A percentile compares a stretch with the other conserved stretches of the same genome.
Evolutionary conservation across 352 stramenopile genomes (phyloP).

Genomic region (Phytophthora chlamydospora): DNA sequence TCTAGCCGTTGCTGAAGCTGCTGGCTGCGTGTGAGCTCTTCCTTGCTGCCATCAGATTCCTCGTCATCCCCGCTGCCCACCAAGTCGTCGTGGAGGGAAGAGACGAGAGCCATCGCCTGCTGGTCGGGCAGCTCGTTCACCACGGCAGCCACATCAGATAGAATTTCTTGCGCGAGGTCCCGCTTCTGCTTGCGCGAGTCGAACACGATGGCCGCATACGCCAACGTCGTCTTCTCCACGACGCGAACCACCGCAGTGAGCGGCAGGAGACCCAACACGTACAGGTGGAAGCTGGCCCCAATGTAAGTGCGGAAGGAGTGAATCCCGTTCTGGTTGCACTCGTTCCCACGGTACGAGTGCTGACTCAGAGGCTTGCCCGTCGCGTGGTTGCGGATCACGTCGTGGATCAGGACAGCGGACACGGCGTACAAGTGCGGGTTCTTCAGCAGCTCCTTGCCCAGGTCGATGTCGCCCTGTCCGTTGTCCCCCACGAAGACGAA

Average conservation of each 20-base stretch:
- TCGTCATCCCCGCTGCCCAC: slow-evolving; percentile 34
- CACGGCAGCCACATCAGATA: slow-evolving; percentile 61
- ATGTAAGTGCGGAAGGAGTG: slow-evolving; percentile 84
- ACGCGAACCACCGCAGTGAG: slow-evolving; percentile 64
- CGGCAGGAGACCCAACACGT: slow-evolving; percentile 53
- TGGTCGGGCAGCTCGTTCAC: slow-evolving; percentile 59
- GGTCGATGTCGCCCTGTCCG: slow-evolving; percentile 80
- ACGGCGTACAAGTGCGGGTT: slow-evolving; percentile 60
- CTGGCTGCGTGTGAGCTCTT: slow-evolving; percentile 23
- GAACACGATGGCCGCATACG: slow-evolving; percentile 70
- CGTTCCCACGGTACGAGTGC: slow-evolving; percentile 63
- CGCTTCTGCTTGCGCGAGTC: slow-evolving; percentile 61
- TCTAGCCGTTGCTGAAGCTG: slow-evolving; percentile 40
- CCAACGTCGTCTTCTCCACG: slow-evolving; percentile 58
- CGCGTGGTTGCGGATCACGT: slow-evolving; percentile 79
- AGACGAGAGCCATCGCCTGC: slow-evolving; percentile 54
- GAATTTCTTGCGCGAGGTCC: slow-evolving; percentile 65
- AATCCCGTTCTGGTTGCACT: slow-evolving; percentile 72
- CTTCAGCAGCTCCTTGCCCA: slow-evolving; percentile 72
- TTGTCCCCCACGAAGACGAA: slow-evolving; percentile 88
- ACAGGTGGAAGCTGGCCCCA: slow-evolving; percentile 66
- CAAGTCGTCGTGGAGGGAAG: slow-evolving; percentile 59
- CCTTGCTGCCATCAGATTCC: slow-evolving; percentile 18
- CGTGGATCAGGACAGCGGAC: slow-evolving; percentile 76
- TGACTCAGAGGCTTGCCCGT: slow-evolving; percentile 27